phyloP scores from a whole-genome alignment of 2,329 filamentous ascomycete species.

The Bipolaris victoriae region DNA sequence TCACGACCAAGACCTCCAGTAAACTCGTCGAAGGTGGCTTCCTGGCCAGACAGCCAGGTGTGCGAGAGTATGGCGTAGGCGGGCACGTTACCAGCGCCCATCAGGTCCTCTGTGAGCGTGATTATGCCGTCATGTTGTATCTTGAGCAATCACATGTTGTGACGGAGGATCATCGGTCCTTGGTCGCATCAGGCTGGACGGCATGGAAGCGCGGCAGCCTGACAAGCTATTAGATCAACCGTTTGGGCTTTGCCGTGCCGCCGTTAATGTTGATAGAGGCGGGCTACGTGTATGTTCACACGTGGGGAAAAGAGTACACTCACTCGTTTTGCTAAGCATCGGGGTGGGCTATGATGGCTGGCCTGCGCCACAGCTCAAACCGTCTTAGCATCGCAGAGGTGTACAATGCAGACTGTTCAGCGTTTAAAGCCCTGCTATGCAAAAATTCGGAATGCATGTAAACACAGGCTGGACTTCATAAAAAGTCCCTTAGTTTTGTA shows the following conservation, averaged over 20 bases:
- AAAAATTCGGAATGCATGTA: no score
- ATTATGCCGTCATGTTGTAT: constrained; percentile 5
- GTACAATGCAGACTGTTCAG: not conserved
- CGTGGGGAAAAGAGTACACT: not conserved
- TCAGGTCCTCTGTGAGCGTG: constrained; percentile 2
- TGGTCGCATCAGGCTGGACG: constrained; percentile 1
- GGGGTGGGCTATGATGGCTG: not conserved
- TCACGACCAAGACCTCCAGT: not conserved
- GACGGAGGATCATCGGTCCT: not conserved
- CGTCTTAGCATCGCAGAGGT: no score
- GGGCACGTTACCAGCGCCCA: not conserved
- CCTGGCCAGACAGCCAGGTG: not conserved
- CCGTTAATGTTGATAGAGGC: not conserved
- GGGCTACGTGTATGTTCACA: not conserved
- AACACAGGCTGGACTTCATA: no score
- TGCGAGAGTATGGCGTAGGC: not conserved
- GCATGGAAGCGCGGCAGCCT: constrained; percentile 1
- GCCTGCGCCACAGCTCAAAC: no score
- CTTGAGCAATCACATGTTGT: constrained; percentile 1
- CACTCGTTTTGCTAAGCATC: constrained; percentile 4
- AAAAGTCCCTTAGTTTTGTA: no score
- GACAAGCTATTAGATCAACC: not conserved
- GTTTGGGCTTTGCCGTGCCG: not conserved
- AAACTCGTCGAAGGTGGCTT: not conserved
- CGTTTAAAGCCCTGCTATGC: no score